Base-by-base conservation (phyloP, 1,139 yeast genomes). In the Lodderomyces orthopsilosis region DNA sequence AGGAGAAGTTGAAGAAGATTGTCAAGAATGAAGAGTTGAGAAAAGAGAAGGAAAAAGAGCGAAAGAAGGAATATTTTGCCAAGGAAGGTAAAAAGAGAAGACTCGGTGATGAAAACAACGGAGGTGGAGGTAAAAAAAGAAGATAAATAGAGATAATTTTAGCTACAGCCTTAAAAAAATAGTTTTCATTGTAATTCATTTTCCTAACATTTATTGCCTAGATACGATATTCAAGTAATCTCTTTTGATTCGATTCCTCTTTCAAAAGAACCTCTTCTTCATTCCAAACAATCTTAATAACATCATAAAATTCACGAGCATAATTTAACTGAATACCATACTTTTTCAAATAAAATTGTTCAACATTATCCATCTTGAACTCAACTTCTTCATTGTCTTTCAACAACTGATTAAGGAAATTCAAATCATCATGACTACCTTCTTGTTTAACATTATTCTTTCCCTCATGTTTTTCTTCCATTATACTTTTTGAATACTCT, bases 61-160 rank as follows among this genome's bases (percentile, higher is more conserved):
- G 88, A 59, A 91, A 90, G 75, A 88, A 87, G 69, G 96, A 89
- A 45, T 90, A 70, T 60, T 93, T 93, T 58, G 75, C 85, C 40
- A 81, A 74, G 52, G 82, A 83, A 55, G 88, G 91, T 28, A 81
- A 78, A 59, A 86, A 84, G 70, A 77, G 90, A 63, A 68, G 75
- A 23, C 56, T 68, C 45, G 72, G 65, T n/a, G 65, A 71, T 48
- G 74, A 68, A 41, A 70, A 66, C 17, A 35, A 14, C 6, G 41
- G 26, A 18, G 36, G 36, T 4, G 34, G 33, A 7, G n/a, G 15
- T 37, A 38, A 38, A 23, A 40, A 18, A 24, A 40, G 42, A 18
- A 19, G 42, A 17, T 35, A 39, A 18, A 24, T 13, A 35, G 24
- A 22, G 32, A 5, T n/a, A 13, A 13, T n/a, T 27, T 4, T n/a